A percentile compares a stretch with the other conserved stretches of the same genome.
phyloP scores from a whole-genome alignment of 2,329 filamentous ascomycete genomes.

The Pseudogymnoascus sp. region DNA sequence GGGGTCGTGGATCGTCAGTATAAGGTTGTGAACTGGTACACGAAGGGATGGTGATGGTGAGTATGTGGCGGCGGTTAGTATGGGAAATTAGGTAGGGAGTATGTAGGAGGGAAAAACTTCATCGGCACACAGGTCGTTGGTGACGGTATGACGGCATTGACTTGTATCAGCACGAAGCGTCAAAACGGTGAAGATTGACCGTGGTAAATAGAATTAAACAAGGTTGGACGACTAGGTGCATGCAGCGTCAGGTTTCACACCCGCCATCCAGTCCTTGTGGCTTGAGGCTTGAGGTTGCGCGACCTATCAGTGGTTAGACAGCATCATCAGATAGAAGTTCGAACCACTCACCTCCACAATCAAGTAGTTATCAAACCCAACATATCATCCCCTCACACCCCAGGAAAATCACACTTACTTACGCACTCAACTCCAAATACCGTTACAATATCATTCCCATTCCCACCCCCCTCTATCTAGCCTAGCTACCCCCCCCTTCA shows the following conservation, averaged over 20 bases:
- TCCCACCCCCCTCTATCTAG: background rate
- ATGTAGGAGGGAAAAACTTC: background rate
- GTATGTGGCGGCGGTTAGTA: background rate
- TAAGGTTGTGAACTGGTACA: background rate
- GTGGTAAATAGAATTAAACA: background rate
- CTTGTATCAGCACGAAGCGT: background rate
- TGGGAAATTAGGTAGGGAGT: background rate
- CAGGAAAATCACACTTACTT: background rate
- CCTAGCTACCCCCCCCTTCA: background rate
- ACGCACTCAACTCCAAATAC: slow-evolving; percentile 8
- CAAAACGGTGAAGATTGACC: no score
- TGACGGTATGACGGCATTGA: background rate
- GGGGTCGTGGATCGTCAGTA: background rate
- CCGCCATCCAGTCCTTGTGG: background rate
- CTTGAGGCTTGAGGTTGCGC: background rate
- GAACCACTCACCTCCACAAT: background rate
- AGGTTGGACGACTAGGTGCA: background rate
- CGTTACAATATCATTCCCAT: background rate
- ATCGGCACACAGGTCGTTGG: background rate
- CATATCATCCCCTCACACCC: no score
- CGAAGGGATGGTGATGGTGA: background rate
- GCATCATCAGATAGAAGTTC: background rate
- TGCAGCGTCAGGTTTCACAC: background rate
- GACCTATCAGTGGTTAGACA: background rate
- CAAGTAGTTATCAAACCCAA: background rate